Evolutionary conservation across 352 stramenopile genomes (phyloP).

Genomic region (Pythium biforme): DNA sequence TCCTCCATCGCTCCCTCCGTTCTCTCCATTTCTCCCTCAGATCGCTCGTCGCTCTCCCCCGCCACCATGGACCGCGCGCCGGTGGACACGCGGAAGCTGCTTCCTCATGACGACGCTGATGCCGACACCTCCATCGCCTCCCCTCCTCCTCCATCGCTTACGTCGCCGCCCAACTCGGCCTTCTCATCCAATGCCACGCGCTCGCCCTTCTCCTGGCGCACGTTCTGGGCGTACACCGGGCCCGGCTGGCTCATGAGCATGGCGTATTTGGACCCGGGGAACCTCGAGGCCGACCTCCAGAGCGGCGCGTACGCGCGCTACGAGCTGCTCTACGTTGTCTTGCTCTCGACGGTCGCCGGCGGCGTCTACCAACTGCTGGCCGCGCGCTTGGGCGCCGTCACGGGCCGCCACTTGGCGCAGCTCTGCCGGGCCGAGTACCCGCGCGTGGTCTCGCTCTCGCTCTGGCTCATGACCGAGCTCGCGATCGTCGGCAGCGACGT

Average conservation of each 20-base stretch:
- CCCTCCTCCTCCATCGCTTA: neutral
- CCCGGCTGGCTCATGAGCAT: slow-evolving; percentile 93
- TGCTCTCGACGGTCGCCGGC: slow-evolving; percentile 86
- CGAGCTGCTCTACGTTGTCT: slow-evolving; percentile 91
- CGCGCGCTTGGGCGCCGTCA: slow-evolving; percentile 90
- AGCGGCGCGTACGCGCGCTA: slow-evolving; percentile 89
- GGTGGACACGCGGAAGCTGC: slow-evolving; percentile 22
- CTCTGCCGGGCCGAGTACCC: slow-evolving; percentile 82
- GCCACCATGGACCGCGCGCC: slow-evolving; percentile 14
- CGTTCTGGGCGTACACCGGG: slow-evolving; percentile 79
- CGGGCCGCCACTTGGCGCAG: slow-evolving; percentile 89
- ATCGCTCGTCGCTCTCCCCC: neutral
- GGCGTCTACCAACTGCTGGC: slow-evolving; percentile 93
- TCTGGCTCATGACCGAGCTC: slow-evolving; percentile 94
- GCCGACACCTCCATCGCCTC: neutral
- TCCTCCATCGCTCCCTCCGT: neutral
- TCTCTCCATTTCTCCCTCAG: neutral
- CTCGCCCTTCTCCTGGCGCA: slow-evolving; percentile 54
- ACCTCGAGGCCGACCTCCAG: slow-evolving; percentile 95
- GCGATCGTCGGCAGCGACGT: slow-evolving; percentile 92
- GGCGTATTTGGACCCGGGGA: slow-evolving; percentile 95
- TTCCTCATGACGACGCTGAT: slow-evolving; percentile 11
- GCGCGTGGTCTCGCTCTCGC: slow-evolving; percentile 61
- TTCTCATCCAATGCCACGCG: neutral
- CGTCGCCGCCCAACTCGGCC: neutral